A percentile compares a stretch with the other conserved stretches of the same genome.
Evolutionary conservation across 306 rosid genomes (phyloP).

Genomic region (Quercus variabilis): DNA sequence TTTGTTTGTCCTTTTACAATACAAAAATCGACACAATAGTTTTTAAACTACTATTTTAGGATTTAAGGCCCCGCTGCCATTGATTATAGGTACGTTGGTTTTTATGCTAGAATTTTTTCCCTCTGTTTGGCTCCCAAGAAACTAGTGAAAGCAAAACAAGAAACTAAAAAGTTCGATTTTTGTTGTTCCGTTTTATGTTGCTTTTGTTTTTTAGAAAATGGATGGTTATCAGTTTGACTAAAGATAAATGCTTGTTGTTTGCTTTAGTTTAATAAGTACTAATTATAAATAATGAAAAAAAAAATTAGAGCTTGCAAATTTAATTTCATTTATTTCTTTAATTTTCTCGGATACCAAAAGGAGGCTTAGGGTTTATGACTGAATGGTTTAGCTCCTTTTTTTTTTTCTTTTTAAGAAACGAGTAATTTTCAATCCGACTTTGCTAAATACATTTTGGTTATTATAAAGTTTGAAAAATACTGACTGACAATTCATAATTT

Average conservation of each 20-base stretch:
- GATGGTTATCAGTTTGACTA: not conserved
- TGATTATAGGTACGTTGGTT: constrained; percentile 55
- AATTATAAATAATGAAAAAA: not conserved
- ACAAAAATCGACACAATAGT: no score
- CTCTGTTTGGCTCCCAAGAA: not conserved
- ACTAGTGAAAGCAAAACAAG: not conserved
- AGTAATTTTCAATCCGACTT: no score
- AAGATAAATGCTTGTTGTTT: not conserved
- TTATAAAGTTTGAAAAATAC: no score
- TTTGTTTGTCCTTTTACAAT: no score
- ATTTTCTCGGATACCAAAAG: no score
- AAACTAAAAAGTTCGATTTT: not conserved
- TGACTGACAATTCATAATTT: no score
- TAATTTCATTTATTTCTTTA: not conserved
- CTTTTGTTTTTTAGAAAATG: not conserved
- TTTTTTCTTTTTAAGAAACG: no score
- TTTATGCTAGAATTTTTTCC: not conserved
- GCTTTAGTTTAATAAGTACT: not conserved
- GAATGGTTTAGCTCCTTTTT: no score
- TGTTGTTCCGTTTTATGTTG: not conserved
- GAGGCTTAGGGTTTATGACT: no score
- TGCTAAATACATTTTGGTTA: no score
- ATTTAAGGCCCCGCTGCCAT: constrained; percentile 17
- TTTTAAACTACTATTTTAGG: no score
- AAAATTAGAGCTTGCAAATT: not conserved